Evolutionary conservation across 352 stramenopile species (phyloP).

Genomic region (Phytopythium chamaehyphon): DNA sequence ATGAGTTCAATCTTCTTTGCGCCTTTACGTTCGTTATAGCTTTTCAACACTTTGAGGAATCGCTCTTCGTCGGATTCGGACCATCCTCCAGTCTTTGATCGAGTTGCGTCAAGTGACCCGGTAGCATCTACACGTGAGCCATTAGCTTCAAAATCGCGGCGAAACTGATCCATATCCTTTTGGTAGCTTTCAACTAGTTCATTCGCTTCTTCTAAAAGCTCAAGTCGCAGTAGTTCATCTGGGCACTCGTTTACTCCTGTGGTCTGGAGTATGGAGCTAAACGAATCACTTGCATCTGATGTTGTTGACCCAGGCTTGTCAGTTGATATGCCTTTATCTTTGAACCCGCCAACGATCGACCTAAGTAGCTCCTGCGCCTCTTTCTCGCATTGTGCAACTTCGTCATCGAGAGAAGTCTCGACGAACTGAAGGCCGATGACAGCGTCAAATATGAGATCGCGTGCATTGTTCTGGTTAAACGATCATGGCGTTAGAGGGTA

Average conservation of each 20-base stretch:
- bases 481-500: not conserved
- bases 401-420: constrained; percentile 47
- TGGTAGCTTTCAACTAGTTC: constrained; percentile 15
- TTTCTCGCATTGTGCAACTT: constrained; percentile 34
- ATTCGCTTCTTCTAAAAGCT: constrained; percentile 32
- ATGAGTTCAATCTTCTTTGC: constrained; percentile 46
- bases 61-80: constrained; percentile 42
- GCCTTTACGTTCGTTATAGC: constrained; percentile 29
- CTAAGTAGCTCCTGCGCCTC: constrained; percentile 31
- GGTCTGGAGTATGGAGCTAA: not conserved
- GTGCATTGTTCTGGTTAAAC: constrained; percentile 17
- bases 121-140: constrained; percentile 28
- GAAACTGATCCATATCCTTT: constrained; percentile 28
- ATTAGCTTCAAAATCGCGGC: constrained; percentile 32
- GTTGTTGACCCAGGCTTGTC: not conserved
- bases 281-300: constrained; percentile 12
- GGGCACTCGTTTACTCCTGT: constrained; percentile 10
- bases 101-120: constrained; percentile 27
- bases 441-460: constrained; percentile 61
- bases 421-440: constrained; percentile 72
- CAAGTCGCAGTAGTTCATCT: constrained; percentile 46
- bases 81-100: constrained; percentile 43
- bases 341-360: constrained; percentile 25
- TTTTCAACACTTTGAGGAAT: constrained; percentile 53
- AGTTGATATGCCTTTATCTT: constrained; percentile 3